phyloP scores from a whole-genome alignment of 2,329 filamentous ascomycete genomes.

The Cryphonectria nitschkei region DNA sequence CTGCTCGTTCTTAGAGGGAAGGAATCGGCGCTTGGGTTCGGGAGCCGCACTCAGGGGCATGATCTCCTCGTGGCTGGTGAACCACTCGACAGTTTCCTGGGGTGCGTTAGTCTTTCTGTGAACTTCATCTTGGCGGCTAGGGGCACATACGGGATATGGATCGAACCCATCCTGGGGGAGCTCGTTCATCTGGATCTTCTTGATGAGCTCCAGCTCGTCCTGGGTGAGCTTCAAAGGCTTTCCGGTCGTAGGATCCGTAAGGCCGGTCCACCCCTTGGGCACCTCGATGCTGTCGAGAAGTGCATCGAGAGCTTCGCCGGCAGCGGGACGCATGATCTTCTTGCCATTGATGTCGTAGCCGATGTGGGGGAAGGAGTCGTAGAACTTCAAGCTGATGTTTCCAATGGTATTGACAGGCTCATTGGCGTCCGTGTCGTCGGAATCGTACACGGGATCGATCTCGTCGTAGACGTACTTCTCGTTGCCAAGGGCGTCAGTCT shows the following conservation, averaged over 20 bases:
- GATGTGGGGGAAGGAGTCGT: constrained; percentile 97
- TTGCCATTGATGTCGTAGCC: constrained; percentile 99
- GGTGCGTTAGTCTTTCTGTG: constrained; percentile 31
- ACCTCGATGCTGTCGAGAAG: constrained; percentile 95
- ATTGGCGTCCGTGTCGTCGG: constrained; percentile 86
- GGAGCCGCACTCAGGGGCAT: constrained; percentile 96
- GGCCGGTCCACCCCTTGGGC: constrained; percentile 94
- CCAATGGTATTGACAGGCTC: constrained; percentile 89
- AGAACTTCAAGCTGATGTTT: constrained; percentile 90
- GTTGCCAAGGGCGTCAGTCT: constrained; percentile 87
- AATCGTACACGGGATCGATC: constrained; percentile 93
- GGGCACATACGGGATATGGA: constrained; percentile 74
- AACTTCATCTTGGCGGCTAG: no score
- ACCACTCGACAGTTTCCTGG: constrained; percentile 87
- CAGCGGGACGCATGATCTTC: constrained; percentile 94
- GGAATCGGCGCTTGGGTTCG: constrained; percentile 92
- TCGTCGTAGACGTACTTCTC: constrained; percentile 91
- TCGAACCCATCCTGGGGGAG: constrained; percentile 87
- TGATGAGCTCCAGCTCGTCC: constrained; percentile 86
- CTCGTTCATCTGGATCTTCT: constrained; percentile 87
- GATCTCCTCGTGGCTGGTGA: constrained; percentile 84
- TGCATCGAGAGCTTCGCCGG: constrained; percentile 89
- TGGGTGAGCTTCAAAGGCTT: constrained; percentile 86
- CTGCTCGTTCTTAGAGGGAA: constrained; percentile 95
- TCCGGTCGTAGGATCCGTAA: constrained; percentile 92